These are phyloP conservation scores for Cyclospora cayetanensis DNA, from an alignment of 169 alveolate genomes.

Conservation along the genomic window DNA sequence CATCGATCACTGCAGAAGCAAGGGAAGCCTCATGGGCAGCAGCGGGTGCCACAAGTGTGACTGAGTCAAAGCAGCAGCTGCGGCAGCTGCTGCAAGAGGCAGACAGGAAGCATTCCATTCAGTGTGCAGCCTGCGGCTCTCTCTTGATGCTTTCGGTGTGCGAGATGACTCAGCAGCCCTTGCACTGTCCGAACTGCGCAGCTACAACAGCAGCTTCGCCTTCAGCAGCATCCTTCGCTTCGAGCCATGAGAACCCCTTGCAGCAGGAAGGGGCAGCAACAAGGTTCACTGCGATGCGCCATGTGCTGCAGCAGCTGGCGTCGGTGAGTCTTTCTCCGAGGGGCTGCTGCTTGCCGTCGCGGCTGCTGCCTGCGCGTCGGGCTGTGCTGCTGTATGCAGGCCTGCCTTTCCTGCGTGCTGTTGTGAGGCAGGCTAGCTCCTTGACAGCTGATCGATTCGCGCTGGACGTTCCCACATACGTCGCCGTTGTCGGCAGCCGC, in stretches of 20 bases:
- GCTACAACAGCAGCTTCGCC: background rate
- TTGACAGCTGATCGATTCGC: constrained; percentile 24
- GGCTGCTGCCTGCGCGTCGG: background rate
- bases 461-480: background rate
- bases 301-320: constrained; percentile 41
- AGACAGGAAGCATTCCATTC: constrained; percentile 36
- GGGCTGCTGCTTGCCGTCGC: background rate
- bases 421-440: constrained; percentile 35
- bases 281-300: background rate
- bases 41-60: background rate
- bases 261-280: background rate
- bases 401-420: background rate
- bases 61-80: background rate
- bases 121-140: constrained; percentile 31
- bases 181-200: constrained; percentile 37
- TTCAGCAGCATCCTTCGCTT: background rate
- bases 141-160: constrained; percentile 1
- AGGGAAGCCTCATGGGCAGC: background rate
- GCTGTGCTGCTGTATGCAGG: background rate
- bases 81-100: background rate
- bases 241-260: no score
- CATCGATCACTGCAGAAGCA: constrained; percentile 17
- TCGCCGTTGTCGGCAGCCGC: constrained; percentile 53
- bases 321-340: background rate
- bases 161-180: background rate